Evolutionary conservation across 2,329 filamentous ascomycete species (phyloP), one percentile per base, ranked within the genome.

Genomic region (Penicillium sp.): DNA sequence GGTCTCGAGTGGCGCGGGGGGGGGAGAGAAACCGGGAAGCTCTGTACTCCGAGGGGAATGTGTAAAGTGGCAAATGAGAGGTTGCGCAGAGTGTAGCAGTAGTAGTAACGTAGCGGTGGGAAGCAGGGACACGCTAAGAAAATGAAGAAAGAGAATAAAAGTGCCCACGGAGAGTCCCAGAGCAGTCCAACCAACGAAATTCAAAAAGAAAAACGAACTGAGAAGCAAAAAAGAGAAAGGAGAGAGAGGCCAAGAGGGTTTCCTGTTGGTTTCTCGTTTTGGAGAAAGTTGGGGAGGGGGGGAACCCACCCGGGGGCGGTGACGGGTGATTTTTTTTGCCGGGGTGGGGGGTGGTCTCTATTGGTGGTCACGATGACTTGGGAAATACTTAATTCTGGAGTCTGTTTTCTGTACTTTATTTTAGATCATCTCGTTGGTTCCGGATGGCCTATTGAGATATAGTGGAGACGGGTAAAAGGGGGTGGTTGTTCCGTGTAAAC

Each of bases 281-380:
- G 57, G 52, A 43, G 56, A 53, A 54, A 37, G 54, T 42, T 39
- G 25, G 22, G 42, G 42, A 20, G 20, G 20, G 20, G 20, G 42
- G 53, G 48, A 15, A 15, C 22, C 39, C 55, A 57, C 31, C 31
- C 12, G 45, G 22, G 17, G 28, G 59, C 63, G 62, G 63, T 65
- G 63, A 65, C 59, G 61, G 57, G 54, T 34, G 51, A 54, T 41
- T 48, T 55, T 62, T 57, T 63, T 63, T 59, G 56, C 57, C 51
- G 42, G 48, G 41, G 60, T 52, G 51, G 45, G 37, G 34, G 8
- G 31, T 10, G 31, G 31, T 3, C 22, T 22, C 22, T n/a, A 8
- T 4, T 39, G 15, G 6, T 22, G 37, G 35, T 52, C 49, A 35
- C 28, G 15, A 15, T 14, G 47, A 49, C 47, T 49, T 49, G 28